Percentiles rank a stretch among this genome's conserved stretches.
phyloP scores from a whole-genome alignment of 257 asterid genomes.

The Nicotiana attenuata region DNA sequence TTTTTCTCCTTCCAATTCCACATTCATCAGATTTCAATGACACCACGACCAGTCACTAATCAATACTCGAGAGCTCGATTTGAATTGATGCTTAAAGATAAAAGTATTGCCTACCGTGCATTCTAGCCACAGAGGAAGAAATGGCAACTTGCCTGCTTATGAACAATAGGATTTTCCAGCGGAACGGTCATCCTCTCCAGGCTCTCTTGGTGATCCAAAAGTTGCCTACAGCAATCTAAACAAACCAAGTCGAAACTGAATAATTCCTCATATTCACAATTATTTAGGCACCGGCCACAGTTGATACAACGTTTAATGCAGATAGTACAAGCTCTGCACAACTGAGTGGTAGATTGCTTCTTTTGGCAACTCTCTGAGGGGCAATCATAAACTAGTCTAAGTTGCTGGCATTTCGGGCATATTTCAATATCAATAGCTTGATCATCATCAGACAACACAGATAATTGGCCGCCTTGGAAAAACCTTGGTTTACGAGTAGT shows the following conservation, averaged over 20 bases:
- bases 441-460: slow-evolving; percentile 62
- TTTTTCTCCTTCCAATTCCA: not conserved
- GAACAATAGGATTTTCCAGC: not conserved
- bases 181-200: slow-evolving; percentile 10
- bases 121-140: slow-evolving; percentile 37
- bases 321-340: slow-evolving; percentile 58
- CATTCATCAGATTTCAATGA: not conserved
- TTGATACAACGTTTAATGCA: slow-evolving; percentile 66
- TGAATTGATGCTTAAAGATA: not conserved
- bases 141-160: slow-evolving; percentile 23
- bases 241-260: slow-evolving; percentile 43
- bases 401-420: slow-evolving; percentile 62
- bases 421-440: slow-evolving; percentile 59
- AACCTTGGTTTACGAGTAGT: slow-evolving; percentile 37
- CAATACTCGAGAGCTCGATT: not conserved
- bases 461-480: slow-evolving; percentile 29
- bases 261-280: slow-evolving; percentile 53
- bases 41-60: not conserved
- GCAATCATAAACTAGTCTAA: slow-evolving; percentile 71
- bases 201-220: slow-evolving; percentile 26
- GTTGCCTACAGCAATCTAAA: slow-evolving; percentile 34
- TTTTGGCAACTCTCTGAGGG: slow-evolving; percentile 51
- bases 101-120: not conserved
- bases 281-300: slow-evolving; percentile 72
- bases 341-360: slow-evolving; percentile 24